Percentiles rank a stretch among this genome's conserved stretches.
Evolutionary conservation across 345 rosid species (phyloP).

Genomic region (Gossypium ekmanianum): DNA sequence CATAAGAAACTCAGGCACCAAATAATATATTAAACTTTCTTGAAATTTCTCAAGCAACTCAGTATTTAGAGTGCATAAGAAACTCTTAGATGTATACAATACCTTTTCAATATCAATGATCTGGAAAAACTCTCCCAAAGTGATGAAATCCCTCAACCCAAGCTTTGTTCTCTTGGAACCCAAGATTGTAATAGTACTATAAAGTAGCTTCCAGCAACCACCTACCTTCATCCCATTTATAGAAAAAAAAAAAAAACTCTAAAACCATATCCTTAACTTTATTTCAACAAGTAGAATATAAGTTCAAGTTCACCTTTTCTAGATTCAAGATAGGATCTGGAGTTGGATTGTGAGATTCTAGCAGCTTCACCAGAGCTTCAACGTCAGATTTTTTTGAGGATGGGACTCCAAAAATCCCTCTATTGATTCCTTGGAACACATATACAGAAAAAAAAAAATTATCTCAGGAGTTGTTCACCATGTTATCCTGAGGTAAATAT

Average conservation of each 20-base stretch:
- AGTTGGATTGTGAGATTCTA: slow-evolving; percentile 81
- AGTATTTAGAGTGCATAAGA: not conserved
- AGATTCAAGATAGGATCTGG: slow-evolving; percentile 61
- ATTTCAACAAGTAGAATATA: not conserved
- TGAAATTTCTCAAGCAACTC: slow-evolving; percentile 22
- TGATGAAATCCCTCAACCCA: slow-evolving; percentile 78
- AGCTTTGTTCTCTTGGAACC: slow-evolving; percentile 81
- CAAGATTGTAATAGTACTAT: slow-evolving; percentile 71
- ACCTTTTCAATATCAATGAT: slow-evolving; percentile 67
- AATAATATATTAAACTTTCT: too few species aligned
- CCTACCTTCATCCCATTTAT: slow-evolving; percentile 39
- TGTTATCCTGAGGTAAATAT: not conserved
- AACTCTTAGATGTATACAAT: slow-evolving; percentile 5
- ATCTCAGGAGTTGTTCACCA: not conserved
- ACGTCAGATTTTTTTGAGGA: slow-evolving; percentile 71
- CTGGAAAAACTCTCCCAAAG: slow-evolving; percentile 70
- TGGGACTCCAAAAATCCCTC: slow-evolving; percentile 75
- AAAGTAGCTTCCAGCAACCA: slow-evolving; percentile 82
- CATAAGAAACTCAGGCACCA: too few species aligned
- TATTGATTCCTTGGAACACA: slow-evolving; percentile 48
- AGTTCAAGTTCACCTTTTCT: slow-evolving; percentile 40
- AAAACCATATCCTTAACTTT: slow-evolving; percentile 3
- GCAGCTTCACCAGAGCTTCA: slow-evolving; percentile 45
- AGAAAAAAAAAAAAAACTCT: not conserved
- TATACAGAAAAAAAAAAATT: not conserved